A percentile compares a stretch with the other conserved stretches of the same genome.
Conservation (phyloP, 2,329 filamentous ascomycete species). For the Aspergillus texensis region DNA sequence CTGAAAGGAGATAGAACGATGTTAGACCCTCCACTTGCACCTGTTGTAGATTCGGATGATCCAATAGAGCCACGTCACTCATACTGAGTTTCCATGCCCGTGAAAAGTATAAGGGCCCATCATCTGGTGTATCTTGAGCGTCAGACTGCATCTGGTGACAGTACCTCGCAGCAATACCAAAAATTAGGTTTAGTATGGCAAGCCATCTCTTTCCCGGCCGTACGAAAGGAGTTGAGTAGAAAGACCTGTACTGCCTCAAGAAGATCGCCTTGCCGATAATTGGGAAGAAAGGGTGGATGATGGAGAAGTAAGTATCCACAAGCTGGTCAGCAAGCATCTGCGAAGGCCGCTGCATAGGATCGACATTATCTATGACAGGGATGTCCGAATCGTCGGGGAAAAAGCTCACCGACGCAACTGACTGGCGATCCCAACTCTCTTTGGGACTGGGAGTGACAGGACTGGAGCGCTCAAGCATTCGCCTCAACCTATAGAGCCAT, state of each 20-base stretch:
- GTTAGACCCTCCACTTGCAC: constrained; percentile 47
- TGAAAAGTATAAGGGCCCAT: constrained; percentile 46
- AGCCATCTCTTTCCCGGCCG: constrained; percentile 44
- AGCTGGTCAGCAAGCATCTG: constrained; percentile 42
- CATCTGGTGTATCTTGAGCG: constrained; percentile 31
- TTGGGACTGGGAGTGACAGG: constrained; percentile 18
- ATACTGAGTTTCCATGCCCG: constrained; percentile 46
- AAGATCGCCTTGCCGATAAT: constrained; percentile 46
- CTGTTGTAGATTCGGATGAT: constrained; percentile 47
- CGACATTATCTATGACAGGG: constrained; percentile 36
- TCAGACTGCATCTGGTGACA: constrained; percentile 33
- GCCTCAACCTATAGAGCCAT: constrained; percentile 47
- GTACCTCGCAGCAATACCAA: constrained; percentile 46
- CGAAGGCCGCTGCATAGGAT: constrained; percentile 40
- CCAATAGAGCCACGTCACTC: constrained; percentile 37
- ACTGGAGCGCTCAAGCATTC: constrained; percentile 35
- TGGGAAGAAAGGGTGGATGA: constrained; percentile 46
- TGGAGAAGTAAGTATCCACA: constrained; percentile 43
- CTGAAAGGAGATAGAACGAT: constrained; percentile 44
- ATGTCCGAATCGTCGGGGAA: constrained; percentile 45
- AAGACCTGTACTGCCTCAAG: constrained; percentile 40
- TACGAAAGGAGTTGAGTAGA: constrained; percentile 34
- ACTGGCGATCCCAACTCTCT: constrained; percentile 26
- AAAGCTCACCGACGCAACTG: constrained; percentile 39
- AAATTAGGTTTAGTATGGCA: constrained; percentile 48